Percentiles rank a stretch among this genome's conserved stretches.
Conservation (phyloP, 208 protist genomes). For the Trichomonas vaginalis region DNA sequence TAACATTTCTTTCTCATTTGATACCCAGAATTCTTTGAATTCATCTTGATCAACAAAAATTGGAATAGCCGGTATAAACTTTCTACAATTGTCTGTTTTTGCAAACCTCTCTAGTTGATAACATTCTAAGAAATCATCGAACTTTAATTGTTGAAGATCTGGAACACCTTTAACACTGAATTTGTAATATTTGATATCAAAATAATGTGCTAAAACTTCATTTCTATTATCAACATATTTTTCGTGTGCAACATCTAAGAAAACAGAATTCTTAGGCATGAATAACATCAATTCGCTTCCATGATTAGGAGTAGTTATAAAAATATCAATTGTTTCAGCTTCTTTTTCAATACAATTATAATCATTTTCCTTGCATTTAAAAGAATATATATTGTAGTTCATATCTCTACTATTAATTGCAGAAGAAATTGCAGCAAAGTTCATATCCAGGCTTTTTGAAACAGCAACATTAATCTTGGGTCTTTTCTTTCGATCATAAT, state of each 20-base stretch:
- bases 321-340: not conserved
- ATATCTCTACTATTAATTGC: not conserved
- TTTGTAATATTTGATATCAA: not conserved
- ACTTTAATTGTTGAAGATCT: not conserved
- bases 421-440: not conserved
- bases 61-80: not conserved
- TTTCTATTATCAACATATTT: not conserved
- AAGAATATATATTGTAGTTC: not conserved
- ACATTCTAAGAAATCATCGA: not conserved
- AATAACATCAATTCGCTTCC: not conserved
- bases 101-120: not conserved
- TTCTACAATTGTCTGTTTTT: not conserved
- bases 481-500: not conserved
- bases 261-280: not conserved
- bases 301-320: not conserved
- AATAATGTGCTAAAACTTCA: not conserved
- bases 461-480: not conserved
- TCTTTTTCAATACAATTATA: not conserved
- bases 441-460: not conserved
- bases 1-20: too few species aligned
- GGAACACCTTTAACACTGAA: not conserved
- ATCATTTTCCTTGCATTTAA: not conserved
- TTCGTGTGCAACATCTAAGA: not conserved
- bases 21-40: not conserved
- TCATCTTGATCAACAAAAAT: not conserved